phyloP scores from a whole-genome alignment of 192 early-diverging fungal genomes.

The Geranomyces michiganensis region DNA sequence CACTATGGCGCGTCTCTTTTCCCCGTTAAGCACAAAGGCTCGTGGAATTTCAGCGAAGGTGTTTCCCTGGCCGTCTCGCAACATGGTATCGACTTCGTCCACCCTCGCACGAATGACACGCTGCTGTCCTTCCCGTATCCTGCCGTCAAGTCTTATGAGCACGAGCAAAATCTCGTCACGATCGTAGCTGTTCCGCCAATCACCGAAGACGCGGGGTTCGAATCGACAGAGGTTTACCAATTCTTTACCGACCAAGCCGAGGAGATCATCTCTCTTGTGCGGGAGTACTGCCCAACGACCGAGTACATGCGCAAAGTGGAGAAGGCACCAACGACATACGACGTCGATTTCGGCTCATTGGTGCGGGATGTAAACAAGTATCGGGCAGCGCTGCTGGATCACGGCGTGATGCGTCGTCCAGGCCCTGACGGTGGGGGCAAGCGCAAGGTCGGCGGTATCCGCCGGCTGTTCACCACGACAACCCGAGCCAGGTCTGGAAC shows the following conservation, averaged over 20 bases:
- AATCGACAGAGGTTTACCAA: slow-evolving; percentile 44
- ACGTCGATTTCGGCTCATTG: slow-evolving; percentile 37
- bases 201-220: slow-evolving; percentile 31
- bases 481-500: neutral
- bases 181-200: slow-evolving; percentile 33
- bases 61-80: slow-evolving; percentile 45
- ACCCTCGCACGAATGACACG: slow-evolving; percentile 45
- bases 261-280: slow-evolving; percentile 48
- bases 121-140: slow-evolving; percentile 43
- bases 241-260: slow-evolving; percentile 48
- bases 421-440: slow-evolving; percentile 40
- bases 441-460: slow-evolving; percentile 12
- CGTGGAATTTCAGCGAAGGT: slow-evolving; percentile 52
- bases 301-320: slow-evolving; percentile 34
- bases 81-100: slow-evolving; percentile 51
- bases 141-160: slow-evolving; percentile 43
- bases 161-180: slow-evolving; percentile 30
- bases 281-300: slow-evolving; percentile 50
- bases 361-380: slow-evolving; percentile 40
- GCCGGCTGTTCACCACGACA: slow-evolving; percentile 21
- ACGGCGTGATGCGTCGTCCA: slow-evolving; percentile 40
- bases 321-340: neutral
- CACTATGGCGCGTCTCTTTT: slow-evolving; percentile 53
- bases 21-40: slow-evolving; percentile 49
- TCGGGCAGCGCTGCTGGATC: slow-evolving; percentile 34